Base-by-base conservation (phyloP, 371 early-diverging fungal genomes). In the Synchytrium microbalum region DNA sequence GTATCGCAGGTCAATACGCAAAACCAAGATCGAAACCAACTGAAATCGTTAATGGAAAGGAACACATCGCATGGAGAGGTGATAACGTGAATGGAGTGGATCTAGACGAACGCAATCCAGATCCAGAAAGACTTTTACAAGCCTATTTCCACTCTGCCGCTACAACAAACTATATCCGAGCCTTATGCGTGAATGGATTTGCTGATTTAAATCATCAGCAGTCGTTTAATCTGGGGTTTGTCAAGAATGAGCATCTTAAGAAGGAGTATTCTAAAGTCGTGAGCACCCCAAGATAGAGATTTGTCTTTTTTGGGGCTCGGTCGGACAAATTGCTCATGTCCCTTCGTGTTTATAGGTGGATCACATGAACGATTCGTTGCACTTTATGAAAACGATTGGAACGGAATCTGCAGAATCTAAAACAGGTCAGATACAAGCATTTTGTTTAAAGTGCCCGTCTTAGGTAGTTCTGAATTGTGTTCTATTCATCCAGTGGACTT, bases 61-160 rank as follows among this genome's bases (percentile, higher is more conserved):
- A 89, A 65, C 77, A 79, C 74, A 25, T 19, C 55, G 73, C 79
- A 77, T 93, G 67, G 79, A 82, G 73, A 78, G 98, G 98, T 61
- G 98, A 96, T 79, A 96, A 93, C 74, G 91, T 97, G 58, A 97
- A 97, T 78, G 94, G 96, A 30, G 91, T 85, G 68, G 91, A 91
- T 55, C 87, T 91, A 2, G 74, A 68, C 32, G 90, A 93, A 63
- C 88, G 98, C 55, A 82, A 81, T 32, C 92, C 98, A n/a, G 92
- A 96, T 70, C 98, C 98, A 58, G 87, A 93, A 65, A 81, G 96
- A 32, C 83, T 97, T 38, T 72, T 95, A 55, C 84, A 86, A 16
- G 95, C 95, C 23, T 96, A 97, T 78, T 94, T 96, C 72, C 95
- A 95, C 77, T 96, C 96, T 46, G 92, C 95, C n/a, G 92, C 96